A percentile compares a stretch with the other conserved stretches of the same genome.
These are phyloP conservation scores for Macaranga tanarius DNA, from an alignment of 441 rosid species.

Conservation along the genomic window DNA sequence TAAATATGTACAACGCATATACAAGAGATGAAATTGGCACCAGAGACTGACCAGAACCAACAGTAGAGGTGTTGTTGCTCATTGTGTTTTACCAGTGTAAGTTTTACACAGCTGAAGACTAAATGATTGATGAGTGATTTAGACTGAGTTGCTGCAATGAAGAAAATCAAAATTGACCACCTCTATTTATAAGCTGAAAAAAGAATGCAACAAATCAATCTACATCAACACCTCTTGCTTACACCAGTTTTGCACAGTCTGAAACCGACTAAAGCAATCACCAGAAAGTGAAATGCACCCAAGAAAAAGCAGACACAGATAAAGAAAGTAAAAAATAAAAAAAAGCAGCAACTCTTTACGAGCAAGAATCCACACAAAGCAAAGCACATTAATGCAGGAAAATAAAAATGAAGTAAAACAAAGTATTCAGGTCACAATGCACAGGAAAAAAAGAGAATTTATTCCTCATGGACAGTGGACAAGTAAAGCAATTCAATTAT, in stretches of 20 bases:
- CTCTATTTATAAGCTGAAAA: conserved; percentile 42
- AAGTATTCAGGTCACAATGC: conserved; percentile 23
- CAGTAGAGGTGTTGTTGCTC: conserved; percentile 31
- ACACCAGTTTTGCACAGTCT: conserved; percentile 24
- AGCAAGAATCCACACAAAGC: conserved; percentile 36
- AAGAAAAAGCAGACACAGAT: conserved; percentile 20
- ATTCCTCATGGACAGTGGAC: conserved; percentile 35
- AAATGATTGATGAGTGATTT: conserved; percentile 20
- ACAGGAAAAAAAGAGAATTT: conserved; percentile 40
- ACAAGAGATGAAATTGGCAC: conserved; percentile 8
- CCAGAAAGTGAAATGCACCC: conserved; percentile 40
- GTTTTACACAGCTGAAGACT: conserved; percentile 8
- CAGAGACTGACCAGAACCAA: conserved; percentile 39
- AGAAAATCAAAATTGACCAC: conserved; percentile 20
- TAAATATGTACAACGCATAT: not conserved
- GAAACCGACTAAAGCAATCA: conserved; percentile 27
- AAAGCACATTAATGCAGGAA: conserved; percentile 27
- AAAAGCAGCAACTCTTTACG: conserved; percentile 34
- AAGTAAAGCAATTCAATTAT: conserved; percentile 32
- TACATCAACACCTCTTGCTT: conserved; percentile 28
- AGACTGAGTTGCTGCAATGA: conserved; percentile 38
- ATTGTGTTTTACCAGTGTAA: conserved; percentile 18
- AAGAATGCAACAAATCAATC: conserved; percentile 27
- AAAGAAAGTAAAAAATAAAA: conserved; percentile 18
- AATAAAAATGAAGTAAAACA: conserved; percentile 17